Evolutionary conservation across 2,329 filamentous ascomycete species (phyloP), one percentile per base, ranked within the genome.

Genomic region (Metarhizium humberi): DNA sequence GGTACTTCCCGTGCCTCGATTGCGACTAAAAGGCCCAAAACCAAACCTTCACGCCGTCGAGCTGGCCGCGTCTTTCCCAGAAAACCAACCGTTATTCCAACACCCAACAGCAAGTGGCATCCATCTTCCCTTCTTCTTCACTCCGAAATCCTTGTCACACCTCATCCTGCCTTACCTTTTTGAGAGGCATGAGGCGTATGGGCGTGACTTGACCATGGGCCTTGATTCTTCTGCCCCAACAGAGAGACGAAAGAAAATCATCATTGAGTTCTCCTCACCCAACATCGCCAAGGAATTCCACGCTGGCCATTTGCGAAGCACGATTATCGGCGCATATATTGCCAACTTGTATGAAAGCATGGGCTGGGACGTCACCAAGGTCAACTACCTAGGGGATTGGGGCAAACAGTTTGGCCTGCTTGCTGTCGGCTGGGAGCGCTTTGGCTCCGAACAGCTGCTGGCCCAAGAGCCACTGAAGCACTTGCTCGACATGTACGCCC

Each of bases 351-450:
- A 90, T 66, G 76, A 85, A 62, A 75, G 71, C 18, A 81, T 82
- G 52, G 87, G 86, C 20, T 90, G 85, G 83, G 81, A 90, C 40
- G 85, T 89, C 0, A 69, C 82, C 48, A 77, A 82, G 29, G 79
- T 90, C 74, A 90, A 90, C 71, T 91, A 90, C 64, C 76, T 90
- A 0, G 87, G 87, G 40, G 87, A 91, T 66, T 91, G 87, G 87
- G 87, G 87, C 29, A 88, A 87, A 69, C 85, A 88, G 64, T 87
- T 79, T 50, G 78, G 78, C 57, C 77, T 90, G 8, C 71, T 90
- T 46, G 85, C 84, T 6, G 75, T 87, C 36, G 87, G 85, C 0
- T 91, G 84, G 69, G 73, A 85, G 59, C 79, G 78, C 59, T 89
- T 84, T 61, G 87, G 87, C 2, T 80, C 75, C 49, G 84, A 90